Base-by-base conservation (phyloP, 1,139 yeast species). In the Blastobotrys indianensis region DNA sequence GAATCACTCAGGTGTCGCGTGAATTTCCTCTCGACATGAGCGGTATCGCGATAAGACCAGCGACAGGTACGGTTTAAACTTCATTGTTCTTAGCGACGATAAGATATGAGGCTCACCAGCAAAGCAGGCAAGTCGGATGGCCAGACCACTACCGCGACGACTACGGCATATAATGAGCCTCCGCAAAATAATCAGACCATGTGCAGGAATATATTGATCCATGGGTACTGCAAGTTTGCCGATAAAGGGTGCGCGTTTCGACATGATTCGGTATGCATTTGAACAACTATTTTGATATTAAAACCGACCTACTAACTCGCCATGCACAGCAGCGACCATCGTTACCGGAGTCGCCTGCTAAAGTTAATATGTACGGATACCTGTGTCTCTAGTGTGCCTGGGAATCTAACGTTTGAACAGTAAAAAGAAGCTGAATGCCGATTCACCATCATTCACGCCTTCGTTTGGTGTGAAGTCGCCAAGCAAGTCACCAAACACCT, bases 161-260 rank as follows among this genome's bases (percentile, higher is more conserved):
- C 32, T 29, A n/a, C 32, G 7, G 11, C 40, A 23, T 7, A 30
- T 11, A 31, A 31, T 13, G 10, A 8, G n/a, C 40, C 40, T 25
- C 40, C 15, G 11, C 40, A 25, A 20, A 16, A 8, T 33, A 58
- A 77, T 64, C 86, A 82, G 55, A 82, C 87, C 34, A 88, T 85
- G 49, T 87, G 97, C 67, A 76, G 92, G 63, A 87, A 87, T 61
- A 81, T 87, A 48, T 77, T 82, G 44, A 85, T 86, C 41, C 88
- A 86, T 67, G 97, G 96, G 8, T 86, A 77, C 59, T 88, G 97
- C 70, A 86, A 86, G 64, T 87, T 77, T 67, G 92, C 85, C 56
- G 85, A 85, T 56, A 87, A 86, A 60, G 95, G 96, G 15, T 87
- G 96, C 63, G 85, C 84, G 2, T 87, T 86, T 62, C 80, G 79